Base-by-base conservation (phyloP, 345 rosid species). In the Carallia brachiata region DNA sequence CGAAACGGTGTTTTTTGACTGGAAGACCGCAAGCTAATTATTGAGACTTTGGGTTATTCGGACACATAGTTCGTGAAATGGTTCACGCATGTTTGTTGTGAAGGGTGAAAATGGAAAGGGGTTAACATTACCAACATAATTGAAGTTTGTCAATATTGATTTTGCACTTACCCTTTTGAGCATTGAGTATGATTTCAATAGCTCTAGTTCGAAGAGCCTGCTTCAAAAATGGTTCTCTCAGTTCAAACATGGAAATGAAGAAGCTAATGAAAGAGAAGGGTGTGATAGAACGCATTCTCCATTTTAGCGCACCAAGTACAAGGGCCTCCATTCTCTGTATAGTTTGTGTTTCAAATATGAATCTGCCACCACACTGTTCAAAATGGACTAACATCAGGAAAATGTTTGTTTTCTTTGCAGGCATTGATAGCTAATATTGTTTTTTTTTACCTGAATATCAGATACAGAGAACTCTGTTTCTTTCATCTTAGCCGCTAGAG, bases 211-310 rank as follows among this genome's bases (percentile, higher is more conserved):
- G 87, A 27, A 89, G 82, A 66, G 87, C 76, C 63, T 73, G 78
- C 19, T 63, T 79, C 65, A 71, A 47, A 23, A 85, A 75, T 7
- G 78, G 82, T 53, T 84, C 89, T 69, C 80, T 68, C 58, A 69
- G 79, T 30, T 84, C 57, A 59, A 84, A 75, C 23, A 75, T 52
- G 57, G 90, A 81, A 59, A 80, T 62, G 77, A 89, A 89, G 80
- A 82, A 80, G 10, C 67, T 40, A 48, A 84, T 36, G 48, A 89
- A 89, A 1, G 95, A 80, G 77, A 87, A 84, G 13, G 95, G 95
- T 0, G 95, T 89, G 32, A 89, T 70, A 9, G 91, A 85, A 67
- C 95, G 84, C 91, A 85, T 87, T 70, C 91, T 68, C 95, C 95
- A 89, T 59, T 84, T 75, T 70, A 89, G 68, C 2, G 82, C 85